These are phyloP conservation scores for Neophaeococcomyces aloes DNA, from an alignment of 2,329 filamentous ascomycete genomes.

Conservation along the genomic window DNA sequence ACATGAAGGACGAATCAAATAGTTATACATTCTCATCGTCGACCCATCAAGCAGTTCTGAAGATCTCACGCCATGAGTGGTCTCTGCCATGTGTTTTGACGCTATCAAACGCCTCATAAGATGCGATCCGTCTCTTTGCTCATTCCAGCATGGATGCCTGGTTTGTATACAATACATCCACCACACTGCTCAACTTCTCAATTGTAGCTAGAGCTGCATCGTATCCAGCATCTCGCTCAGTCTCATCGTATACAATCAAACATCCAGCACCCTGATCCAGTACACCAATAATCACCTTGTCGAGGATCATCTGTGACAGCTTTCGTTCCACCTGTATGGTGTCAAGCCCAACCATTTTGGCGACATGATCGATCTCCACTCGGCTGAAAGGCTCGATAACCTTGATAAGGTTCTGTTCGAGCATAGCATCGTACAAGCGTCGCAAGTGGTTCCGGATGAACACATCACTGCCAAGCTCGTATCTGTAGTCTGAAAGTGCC, in stretches of 20 bases:
- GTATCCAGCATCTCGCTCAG: conserved; percentile 82
- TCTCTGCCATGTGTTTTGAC: too few relatives aligned
- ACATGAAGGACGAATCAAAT: too few relatives aligned
- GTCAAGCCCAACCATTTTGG: conserved; percentile 93
- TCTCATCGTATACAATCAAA: conserved; percentile 94
- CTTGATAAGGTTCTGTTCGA: conserved; percentile 99
- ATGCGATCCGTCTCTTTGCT: conserved; percentile 12
- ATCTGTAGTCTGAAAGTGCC: conserved; percentile 78
- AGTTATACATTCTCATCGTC: too few relatives aligned
- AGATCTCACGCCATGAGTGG: too few relatives aligned
- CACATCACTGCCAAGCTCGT: conserved; percentile 84
- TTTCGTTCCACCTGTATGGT: conserved; percentile 96
- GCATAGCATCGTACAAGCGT: conserved; percentile 92
- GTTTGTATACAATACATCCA: conserved; percentile 95
- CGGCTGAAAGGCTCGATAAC: conserved; percentile 98
- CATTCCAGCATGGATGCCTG: conserved; percentile 93
- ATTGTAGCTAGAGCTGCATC: conserved; percentile 90
- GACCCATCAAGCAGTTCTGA: too few relatives aligned
- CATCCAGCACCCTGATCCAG: conserved; percentile 96
- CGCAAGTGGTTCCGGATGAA: conserved; percentile 97
- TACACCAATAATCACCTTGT: conserved; percentile 97
- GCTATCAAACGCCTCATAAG: neutral
- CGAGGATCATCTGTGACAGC: conserved; percentile 97
- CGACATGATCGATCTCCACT: conserved; percentile 93
- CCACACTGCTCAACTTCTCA: conserved; percentile 92